Conservation (phyloP, 2,329 filamentous ascomycete species). For the Penicillium sp. region DNA sequence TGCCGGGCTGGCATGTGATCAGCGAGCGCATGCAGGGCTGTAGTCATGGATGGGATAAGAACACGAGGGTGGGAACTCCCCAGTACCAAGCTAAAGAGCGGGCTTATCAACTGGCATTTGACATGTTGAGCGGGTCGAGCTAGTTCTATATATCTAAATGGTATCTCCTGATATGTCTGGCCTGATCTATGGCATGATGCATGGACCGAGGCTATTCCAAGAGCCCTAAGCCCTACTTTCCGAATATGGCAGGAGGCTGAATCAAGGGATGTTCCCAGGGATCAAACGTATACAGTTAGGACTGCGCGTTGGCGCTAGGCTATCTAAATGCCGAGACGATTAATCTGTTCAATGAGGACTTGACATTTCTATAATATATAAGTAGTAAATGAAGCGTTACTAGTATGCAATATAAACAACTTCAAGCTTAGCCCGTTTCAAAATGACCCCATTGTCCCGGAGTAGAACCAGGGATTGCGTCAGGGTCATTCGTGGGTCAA, state of each 20-base stretch:
- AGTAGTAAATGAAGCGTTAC: no score
- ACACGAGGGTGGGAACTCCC: constrained; percentile 25
- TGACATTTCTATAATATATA: no score
- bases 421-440: constrained; percentile 1
- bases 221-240: constrained; percentile 29
- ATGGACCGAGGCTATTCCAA: constrained; percentile 4
- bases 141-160: not conserved
- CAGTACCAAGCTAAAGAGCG: constrained; percentile 32
- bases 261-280: not conserved
- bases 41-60: constrained; percentile 43
- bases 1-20: constrained; percentile 25
- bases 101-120: constrained; percentile 35
- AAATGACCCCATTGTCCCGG: not conserved
- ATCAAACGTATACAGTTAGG: not conserved
- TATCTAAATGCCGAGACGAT: not conserved
- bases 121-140: constrained; percentile 24
- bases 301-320: not conserved
- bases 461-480: constrained; percentile 6
- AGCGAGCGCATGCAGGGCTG: constrained; percentile 36
- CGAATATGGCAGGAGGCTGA: not conserved
- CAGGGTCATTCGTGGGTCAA: constrained; percentile 9
- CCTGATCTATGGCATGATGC: constrained; percentile 1
- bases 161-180: not conserved
- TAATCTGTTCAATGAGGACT: not conserved
- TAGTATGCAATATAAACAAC: no score